Conservation (phyloP, 352 stramenopile species). For the Globisporangium polare region DNA sequence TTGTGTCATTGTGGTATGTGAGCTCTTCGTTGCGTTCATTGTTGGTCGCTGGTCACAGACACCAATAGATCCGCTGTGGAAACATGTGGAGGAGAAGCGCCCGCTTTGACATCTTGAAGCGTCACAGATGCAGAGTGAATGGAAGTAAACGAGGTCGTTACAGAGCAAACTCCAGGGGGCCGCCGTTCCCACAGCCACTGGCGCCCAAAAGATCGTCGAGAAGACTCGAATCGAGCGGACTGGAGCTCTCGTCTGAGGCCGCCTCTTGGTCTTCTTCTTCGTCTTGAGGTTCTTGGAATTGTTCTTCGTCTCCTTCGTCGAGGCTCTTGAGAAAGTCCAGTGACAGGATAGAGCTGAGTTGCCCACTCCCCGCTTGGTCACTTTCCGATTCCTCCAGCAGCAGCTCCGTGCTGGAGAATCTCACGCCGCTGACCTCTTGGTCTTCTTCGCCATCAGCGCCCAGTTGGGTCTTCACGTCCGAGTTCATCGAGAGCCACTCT, state of each 20-base stretch:
- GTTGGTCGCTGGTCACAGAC: background rate
- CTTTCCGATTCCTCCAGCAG: background rate
- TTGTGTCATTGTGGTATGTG: background rate
- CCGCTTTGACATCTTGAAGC: background rate
- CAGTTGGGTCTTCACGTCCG: background rate
- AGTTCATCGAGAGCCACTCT: background rate
- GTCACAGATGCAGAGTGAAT: background rate
- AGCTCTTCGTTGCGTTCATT: background rate
- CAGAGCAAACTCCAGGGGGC: background rate
- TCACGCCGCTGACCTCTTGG: background rate
- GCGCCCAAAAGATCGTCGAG: slow-evolving; percentile 8
- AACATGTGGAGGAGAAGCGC: background rate
- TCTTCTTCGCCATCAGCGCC: background rate
- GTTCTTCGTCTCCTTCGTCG: background rate
- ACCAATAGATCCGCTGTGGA: background rate
- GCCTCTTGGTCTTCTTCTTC: background rate
- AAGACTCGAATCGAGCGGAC: background rate
- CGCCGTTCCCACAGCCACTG: background rate
- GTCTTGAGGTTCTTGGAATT: too few relatives aligned
- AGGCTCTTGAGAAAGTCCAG: slow-evolving; percentile 1
- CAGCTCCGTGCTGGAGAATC: background rate
- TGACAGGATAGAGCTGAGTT: background rate
- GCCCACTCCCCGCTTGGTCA: background rate
- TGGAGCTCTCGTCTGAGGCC: background rate
- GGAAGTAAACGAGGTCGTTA: too few relatives aligned